Base-by-base conservation (phyloP, 352 stramenopile genomes). In the Phytophthora kernoviae region DNA sequence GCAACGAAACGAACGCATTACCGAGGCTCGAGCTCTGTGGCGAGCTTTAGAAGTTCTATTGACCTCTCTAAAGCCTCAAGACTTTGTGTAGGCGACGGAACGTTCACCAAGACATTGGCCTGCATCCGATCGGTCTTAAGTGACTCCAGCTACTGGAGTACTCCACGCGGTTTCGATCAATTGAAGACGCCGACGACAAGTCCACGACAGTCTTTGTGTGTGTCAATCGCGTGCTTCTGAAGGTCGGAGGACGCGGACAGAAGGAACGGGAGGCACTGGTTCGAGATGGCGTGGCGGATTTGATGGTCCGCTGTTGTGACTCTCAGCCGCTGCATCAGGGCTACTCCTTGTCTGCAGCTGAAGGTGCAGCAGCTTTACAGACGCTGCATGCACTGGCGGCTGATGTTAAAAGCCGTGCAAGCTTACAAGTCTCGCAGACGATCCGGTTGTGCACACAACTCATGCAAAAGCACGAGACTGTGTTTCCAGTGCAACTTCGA, bases 21-120 rank as follows among this genome's bases (percentile, higher is more conserved):
- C 52, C 0, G 79, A 90, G 48, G 75, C 68, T 2, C 70, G 73
- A n/a, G 72, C 75, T 48, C 59, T 88, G 2, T 90, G 81, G 81
- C 68, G 69, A 9, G 72, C 77, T 11, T 58, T 90, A 8, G 77
- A 87, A 24, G 71, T 79, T 32, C 58, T 84, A 22, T 8, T 87
- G 18, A 54, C 63, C 7, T 82, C 78, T 0, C 30, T 71, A 26
- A 70, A 64, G 10, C 24, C 68, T 1, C 46, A 64, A 9, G 73
- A 88, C 10, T 40, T 4, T 32, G 39, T 12, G 63, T 79, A 17
- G 64, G 68, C 1, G 71, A 86, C 34, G 55, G 65, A 2, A 41
- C 49, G 1, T 87, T 88, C 53, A 65, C 60, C 7, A 85, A 75
- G 12, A 42, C 75, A 34, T 41, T 90, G 15, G 70, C 62, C 0